A percentile compares a stretch with the other conserved stretches of the same genome.
These are phyloP conservation scores for Venturia aucupariae DNA, from an alignment of 2,329 filamentous ascomycete species.

Conservation along the genomic window DNA sequence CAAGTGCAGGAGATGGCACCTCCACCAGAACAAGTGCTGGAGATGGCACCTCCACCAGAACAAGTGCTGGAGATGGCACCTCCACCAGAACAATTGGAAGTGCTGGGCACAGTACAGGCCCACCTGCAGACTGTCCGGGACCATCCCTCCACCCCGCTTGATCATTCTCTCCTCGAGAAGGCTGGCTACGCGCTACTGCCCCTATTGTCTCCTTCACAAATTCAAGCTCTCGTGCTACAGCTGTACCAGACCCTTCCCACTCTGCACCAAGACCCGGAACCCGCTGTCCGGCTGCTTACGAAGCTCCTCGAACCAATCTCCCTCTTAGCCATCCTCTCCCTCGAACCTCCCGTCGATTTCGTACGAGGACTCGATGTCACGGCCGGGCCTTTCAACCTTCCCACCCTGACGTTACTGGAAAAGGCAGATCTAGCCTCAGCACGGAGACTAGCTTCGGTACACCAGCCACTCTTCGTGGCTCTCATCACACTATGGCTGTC, in stretches of 20 bases:
- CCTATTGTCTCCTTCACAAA: constrained; percentile 26
- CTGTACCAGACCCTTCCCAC: constrained; percentile 43
- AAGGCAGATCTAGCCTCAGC: constrained; percentile 49
- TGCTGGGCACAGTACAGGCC: constrained; percentile 16
- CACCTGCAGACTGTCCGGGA: constrained; percentile 38
- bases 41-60: background rate
- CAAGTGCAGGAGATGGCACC: no score
- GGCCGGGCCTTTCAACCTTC: constrained; percentile 42
- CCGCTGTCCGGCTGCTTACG: constrained; percentile 34
- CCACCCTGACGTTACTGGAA: constrained; percentile 46
- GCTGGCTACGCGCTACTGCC: constrained; percentile 26
- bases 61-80: background rate
- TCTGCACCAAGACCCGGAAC: constrained; percentile 46
- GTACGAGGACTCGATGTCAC: constrained; percentile 44
- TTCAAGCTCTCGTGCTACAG: constrained; percentile 31
- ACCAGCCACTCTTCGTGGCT: constrained; percentile 44
- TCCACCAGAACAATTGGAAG: background rate
- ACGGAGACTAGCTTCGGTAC: constrained; percentile 45
- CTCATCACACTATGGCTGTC: constrained; percentile 51
- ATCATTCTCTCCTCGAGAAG: constrained; percentile 41
- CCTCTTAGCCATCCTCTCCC: constrained; percentile 40
- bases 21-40: no score
- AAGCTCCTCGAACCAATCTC: constrained; percentile 40
- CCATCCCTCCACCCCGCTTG: constrained; percentile 37
- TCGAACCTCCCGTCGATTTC: constrained; percentile 44